Base-by-base conservation (phyloP, 2,329 filamentous ascomycete genomes). In the Ophiostoma sp. region DNA sequence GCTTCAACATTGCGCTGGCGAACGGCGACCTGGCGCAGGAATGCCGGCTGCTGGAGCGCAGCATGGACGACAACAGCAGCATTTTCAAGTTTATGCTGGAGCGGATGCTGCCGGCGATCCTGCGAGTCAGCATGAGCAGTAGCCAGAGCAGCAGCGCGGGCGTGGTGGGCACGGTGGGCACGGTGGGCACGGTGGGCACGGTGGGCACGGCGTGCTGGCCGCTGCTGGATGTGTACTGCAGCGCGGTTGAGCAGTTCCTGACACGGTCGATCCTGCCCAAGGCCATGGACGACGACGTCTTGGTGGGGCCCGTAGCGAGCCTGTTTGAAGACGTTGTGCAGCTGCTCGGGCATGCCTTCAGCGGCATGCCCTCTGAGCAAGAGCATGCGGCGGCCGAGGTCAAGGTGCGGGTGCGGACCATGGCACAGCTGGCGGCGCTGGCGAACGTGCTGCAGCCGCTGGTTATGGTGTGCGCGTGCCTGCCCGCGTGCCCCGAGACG, bases 51-150 rank as follows among this genome's bases (percentile, higher is more conserved):
- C 72, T 87, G 27, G 75, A 75, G 47, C 77, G 77, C 67, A 83
- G 82, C n/a, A 81, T 86, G 81, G 76, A 14, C 42, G 65, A 74
- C n/a, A 78, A 82, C 55, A 64, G 70, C 5, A n/a, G 47, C 27
- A 79, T 87, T 38, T 73, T 81, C 62, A 74, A 75, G 0, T 87
- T 87, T 71, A 75, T 84, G 68, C 67, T 86, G 41, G 75, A 77
- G 41, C 81, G 79, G 65, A 86, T 87, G 82, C 72, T 87, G 2
- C 84, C 85, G 0, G 81, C 83, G n/a, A 78, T 84, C 4, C 74
- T 86, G 12, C 76, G 74, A 62, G 79, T 64, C 9, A 38, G 42
- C 18, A 27, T 27, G 12, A 27, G 27, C 27, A 27, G 27, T 27
- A 27, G 27, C 27, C 27, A 27, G 27, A 2, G 27, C 27, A 27